Conservation (phyloP, 129 eudicot species). For the Tagetes erecta region DNA sequence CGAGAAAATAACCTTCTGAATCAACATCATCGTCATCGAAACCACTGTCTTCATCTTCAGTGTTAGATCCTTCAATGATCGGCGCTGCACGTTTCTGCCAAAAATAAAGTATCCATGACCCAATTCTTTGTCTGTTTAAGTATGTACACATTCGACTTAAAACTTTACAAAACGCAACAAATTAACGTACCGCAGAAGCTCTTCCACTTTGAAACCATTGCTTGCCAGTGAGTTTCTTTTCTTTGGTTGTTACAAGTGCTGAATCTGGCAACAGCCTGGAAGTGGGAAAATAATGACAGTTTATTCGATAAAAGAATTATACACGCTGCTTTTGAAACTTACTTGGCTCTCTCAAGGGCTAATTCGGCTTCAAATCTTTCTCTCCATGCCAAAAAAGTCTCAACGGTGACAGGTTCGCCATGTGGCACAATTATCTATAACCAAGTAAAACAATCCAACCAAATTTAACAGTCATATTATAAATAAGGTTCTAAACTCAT, state of each 20-base stretch:
- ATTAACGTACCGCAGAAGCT: slow-evolving; percentile 52
- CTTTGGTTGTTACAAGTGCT: slow-evolving; percentile 83
- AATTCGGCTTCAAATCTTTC: slow-evolving; percentile 93
- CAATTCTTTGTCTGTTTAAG: neutral
- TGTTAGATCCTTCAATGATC: slow-evolving; percentile 47
- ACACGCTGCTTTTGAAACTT: slow-evolving; percentile 33
- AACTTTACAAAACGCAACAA: neutral
- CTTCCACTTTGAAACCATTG: slow-evolving; percentile 99
- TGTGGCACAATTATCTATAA: slow-evolving; percentile 79
- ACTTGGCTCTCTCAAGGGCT: slow-evolving; percentile 96
- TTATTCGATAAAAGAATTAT: neutral
- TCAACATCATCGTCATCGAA: slow-evolving; percentile 56
- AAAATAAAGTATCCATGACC: neutral
- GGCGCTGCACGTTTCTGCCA: slow-evolving; percentile 58
- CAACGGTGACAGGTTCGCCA: slow-evolving; percentile 92
- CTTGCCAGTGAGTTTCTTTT: slow-evolving; percentile 82
- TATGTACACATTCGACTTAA: neutral
- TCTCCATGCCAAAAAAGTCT: slow-evolving; percentile 91
- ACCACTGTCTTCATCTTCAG: slow-evolving; percentile 63
- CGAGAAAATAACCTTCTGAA: slow-evolving; percentile 48
- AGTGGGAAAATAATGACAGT: too few species aligned
- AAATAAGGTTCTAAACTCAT: slow-evolving; percentile 2
- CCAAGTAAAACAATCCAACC: slow-evolving; percentile 7
- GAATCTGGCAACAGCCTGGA: slow-evolving; percentile 74
- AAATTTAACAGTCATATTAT: slow-evolving; percentile 6